Evolutionary conservation across 148 eudicot species (phyloP), one percentile per base, ranked within the genome.

Genomic region (Silene latifolia): DNA sequence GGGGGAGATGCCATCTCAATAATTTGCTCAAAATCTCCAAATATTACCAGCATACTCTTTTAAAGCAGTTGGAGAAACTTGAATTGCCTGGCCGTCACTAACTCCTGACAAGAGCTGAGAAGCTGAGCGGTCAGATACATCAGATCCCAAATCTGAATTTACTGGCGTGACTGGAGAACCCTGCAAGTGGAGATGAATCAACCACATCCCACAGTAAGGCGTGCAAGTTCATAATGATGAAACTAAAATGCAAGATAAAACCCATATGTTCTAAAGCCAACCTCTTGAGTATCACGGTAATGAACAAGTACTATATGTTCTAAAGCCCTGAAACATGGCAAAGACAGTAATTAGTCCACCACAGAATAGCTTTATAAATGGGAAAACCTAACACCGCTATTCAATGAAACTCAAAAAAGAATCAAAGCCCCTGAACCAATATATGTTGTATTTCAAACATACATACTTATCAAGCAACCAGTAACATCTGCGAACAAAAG

Each of bases 401-500:
- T 32, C 46, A 61, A 17, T 10, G 14, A 20, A 51, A 74, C 19
- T 56, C 25, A 18, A 54, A n/a, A 44, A 72, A 39, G 7, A 39
- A 32, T 66, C 51, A 72, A n/a, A 67, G 20, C 12, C 58, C 39
- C 11, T 54, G 63, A 64, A 80, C n/a, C 72, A 24, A 42, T 76
- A 29, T 73, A 77, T 51, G 60, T 23, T 74, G 64, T 54, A 15
- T 54, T 67, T 69, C 23, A 47, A 69, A 64, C 81, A 66, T 74
- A 77, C 95, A 75, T 89, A 94, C 98, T 94, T 91, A 81, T 94
- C 98, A 77, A 94, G 98, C 76, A 94, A 81, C 98, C 98, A 94
- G 82, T 94, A 94, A 82, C 98, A 94, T 84, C 98, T 86, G 73
- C 98, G 95, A 78, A 90, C 98, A 86, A 94, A 91, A 51, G 84